Evolutionary conservation across 176 grass and related monocot species (phyloP), one percentile per base, ranked within the genome.

Genomic region (Chloris gayana): DNA sequence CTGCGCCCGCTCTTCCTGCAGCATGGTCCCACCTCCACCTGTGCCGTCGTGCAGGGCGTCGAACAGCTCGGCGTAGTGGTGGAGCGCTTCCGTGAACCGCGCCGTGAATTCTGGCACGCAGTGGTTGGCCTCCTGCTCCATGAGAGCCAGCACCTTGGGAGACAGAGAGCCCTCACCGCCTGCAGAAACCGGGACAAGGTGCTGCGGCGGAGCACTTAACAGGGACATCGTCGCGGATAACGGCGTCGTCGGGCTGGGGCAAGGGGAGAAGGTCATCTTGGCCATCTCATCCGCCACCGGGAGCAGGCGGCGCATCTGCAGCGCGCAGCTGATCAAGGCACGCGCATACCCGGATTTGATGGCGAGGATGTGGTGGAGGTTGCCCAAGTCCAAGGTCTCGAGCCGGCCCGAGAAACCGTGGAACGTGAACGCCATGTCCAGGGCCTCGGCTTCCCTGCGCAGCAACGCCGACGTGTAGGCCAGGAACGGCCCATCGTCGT

Each of bases 41-140:
- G n/a, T n/a, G n/a, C n/a, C n/a, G 6, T 83, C 49, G 1, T 79
- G 74, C 10, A 83, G 46, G 11, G 9, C n/a, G 80, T 83, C 80
- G 74, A 73, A 83, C 67, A 88, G 24, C 8, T 53, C 70, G 4
- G 80, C 81, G 68, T 88, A 88, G 80, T 88, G 51, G 86, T 83
- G 34, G 19, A 88, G 58, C 27, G 80, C 86, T 59, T 83, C 75
- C 27, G 17, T 11, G 74, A 79, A 88, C 3, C 86, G 33, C 57
- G 4, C 26, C 26, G 13, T 1, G 26, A 62, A 62, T 64, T 37
- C 13, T 7, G 46, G 3, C 2, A 15, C 54, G 64, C 82, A 85
- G 82, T 85, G 72, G 72, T 50, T 35, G 32, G 82, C 82, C 13
- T 85, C 82, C 65, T 89, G 82, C 82, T 89, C 87, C 9, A 31